phyloP scores from a whole-genome alignment of 306 rosid species.

The Astragalus glycyphyllos region DNA sequence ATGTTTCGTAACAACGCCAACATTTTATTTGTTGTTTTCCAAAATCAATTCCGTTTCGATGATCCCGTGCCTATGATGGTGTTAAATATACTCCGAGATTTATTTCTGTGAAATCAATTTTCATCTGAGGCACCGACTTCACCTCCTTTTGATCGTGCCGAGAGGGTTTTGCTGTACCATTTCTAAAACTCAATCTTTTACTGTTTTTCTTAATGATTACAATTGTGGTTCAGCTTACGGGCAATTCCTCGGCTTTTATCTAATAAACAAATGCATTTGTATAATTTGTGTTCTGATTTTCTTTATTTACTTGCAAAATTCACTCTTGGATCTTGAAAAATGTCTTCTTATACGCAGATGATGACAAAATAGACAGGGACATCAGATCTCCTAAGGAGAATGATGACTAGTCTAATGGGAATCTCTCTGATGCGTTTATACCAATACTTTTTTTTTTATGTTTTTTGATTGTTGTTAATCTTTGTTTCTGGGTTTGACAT shows the following conservation, averaged over 20 bases:
- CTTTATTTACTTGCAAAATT: neutral
- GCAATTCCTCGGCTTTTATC: neutral
- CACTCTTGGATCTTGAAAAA: neutral
- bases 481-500: neutral
- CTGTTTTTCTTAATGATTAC: fast-evolving
- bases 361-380: slow-evolving; percentile 64
- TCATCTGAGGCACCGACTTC: slow-evolving; percentile 66
- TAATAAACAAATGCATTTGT: neutral
- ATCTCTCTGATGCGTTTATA: slow-evolving; percentile 52
- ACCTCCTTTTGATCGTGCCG: too few relatives aligned
- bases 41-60: too few relatives aligned
- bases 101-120: slow-evolving; percentile 52
- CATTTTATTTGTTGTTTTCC: too few relatives aligned
- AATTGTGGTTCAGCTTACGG: neutral
- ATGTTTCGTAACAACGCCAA: too few relatives aligned
- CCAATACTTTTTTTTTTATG: neutral
- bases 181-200: neutral
- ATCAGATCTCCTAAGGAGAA: slow-evolving; percentile 54
- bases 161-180: neutral
- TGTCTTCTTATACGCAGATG: slow-evolving; percentile 38
- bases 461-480: too few relatives aligned
- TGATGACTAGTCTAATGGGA: slow-evolving; percentile 61
- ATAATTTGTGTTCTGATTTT: neutral
- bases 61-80: slow-evolving; percentile 63
- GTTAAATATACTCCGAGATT: slow-evolving; percentile 80